Evolutionary conservation across 1,284 basidiomycete species (phyloP).

Genomic region (Leccinum fallax): DNA sequence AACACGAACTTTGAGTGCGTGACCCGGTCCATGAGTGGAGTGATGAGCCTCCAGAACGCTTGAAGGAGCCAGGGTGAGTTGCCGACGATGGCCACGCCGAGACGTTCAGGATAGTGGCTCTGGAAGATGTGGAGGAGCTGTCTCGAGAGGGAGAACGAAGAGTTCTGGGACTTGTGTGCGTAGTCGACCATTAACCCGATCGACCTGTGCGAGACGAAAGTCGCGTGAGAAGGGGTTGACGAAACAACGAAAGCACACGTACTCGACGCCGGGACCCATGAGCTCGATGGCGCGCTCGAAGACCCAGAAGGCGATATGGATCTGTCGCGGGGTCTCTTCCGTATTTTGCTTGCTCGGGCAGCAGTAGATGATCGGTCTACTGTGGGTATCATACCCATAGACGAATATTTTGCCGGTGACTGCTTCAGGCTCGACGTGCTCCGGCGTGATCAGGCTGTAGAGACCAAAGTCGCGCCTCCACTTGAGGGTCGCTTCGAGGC

Average conservation of each 20-base stretch:
- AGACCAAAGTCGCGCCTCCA: slow-evolving; percentile 78
- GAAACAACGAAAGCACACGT: slow-evolving; percentile 28
- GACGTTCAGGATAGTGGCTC: neutral
- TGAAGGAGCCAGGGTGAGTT: slow-evolving; percentile 78
- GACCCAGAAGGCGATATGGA: slow-evolving; percentile 77
- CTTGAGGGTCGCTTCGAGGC: slow-evolving; percentile 67
- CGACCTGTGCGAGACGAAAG: neutral
- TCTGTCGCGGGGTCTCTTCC: slow-evolving; percentile 66
- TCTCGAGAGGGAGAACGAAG: neutral
- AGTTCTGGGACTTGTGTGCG: neutral
- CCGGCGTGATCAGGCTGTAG: slow-evolving; percentile 57
- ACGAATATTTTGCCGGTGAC: slow-evolving; percentile 74
- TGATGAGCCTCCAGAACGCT: slow-evolving; percentile 82
- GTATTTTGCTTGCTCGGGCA: slow-evolving; percentile 86
- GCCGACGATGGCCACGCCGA: neutral
- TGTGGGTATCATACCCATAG: slow-evolving; percentile 72
- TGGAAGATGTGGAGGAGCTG: neutral
- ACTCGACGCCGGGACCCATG: slow-evolving; percentile 81
- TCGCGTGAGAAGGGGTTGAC: neutral
- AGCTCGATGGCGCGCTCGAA: slow-evolving; percentile 70
- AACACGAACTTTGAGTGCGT: slow-evolving; percentile 72
- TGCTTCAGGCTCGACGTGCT: slow-evolving; percentile 70
- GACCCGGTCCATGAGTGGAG: slow-evolving; percentile 77
- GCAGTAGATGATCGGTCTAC: slow-evolving; percentile 78
- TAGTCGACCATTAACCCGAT: neutral